Conservation (phyloP, 768 basidiomycete species). For the Suillus bovinus region DNA sequence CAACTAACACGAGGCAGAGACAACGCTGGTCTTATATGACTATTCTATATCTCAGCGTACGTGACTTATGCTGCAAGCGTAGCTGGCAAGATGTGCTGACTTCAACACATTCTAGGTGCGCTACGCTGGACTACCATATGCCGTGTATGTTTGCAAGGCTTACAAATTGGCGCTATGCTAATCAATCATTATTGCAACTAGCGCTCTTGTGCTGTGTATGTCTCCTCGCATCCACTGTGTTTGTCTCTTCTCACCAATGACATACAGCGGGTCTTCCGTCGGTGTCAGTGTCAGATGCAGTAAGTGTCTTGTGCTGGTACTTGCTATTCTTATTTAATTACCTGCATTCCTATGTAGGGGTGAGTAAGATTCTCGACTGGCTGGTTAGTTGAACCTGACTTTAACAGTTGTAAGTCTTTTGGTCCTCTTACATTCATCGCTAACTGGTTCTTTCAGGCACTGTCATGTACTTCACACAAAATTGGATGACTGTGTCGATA, state of each 20-base stretch:
- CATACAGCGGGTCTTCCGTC: background rate
- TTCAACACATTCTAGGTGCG: background rate
- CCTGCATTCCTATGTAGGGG: background rate
- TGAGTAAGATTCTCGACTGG: background rate
- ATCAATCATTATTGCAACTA: background rate
- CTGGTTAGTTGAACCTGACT: background rate
- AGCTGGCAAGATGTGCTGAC: background rate
- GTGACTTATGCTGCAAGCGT: background rate
- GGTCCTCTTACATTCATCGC: too few species aligned
- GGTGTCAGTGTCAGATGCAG: background rate
- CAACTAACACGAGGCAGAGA: background rate
- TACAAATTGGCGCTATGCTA: background rate
- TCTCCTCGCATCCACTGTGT: background rate
- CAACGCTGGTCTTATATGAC: background rate
- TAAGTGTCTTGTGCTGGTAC: background rate
- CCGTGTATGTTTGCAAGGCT: background rate
- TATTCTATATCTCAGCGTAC: background rate
- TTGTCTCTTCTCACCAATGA: background rate
- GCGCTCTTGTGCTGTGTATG: background rate
- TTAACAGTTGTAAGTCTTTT: background rate
- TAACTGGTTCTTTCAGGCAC: background rate
- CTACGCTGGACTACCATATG: slow-evolving; percentile 1
- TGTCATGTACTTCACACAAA: background rate
- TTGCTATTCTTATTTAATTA: too few species aligned
- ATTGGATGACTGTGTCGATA: background rate